Evolutionary conservation across 2,329 filamentous ascomycete species (phyloP), one percentile per base, ranked within the genome.

Genomic region (Calonectria henricotiae): DNA sequence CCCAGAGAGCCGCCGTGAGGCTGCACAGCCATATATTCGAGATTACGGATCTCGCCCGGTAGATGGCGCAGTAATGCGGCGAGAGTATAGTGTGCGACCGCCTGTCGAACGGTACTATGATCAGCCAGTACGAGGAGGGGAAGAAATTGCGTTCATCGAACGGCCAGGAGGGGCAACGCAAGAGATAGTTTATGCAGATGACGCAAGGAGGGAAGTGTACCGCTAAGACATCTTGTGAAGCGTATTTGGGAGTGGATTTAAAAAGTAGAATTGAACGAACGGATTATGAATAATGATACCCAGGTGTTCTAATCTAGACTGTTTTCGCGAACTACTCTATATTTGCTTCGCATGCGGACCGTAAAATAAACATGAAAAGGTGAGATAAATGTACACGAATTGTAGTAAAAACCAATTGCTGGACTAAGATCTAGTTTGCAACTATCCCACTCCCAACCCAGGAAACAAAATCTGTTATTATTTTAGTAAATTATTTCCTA

Each of bases 151-250:
- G 3, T 88, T 85, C 64, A 80, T 86, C 64, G 86, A 87, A 71
- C 81, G 80, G 54, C 84, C 85, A 17, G 80, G 81, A 62, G 81
- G 80, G 58, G 77, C 80, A 30, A 79, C 82, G 15, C 84, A 84
- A 54, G 85, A 86, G 41, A 81, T 86, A 30, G 80, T 85, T 23
- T 88, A 88, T 71, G 75, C 82, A n/a, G 83, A 86, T 46, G 82
- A 84, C 71, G 79, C 67, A 12, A 78, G 81, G 62, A 79, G 81
- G 69, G 80, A 82, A 44, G 71, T 82, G 20, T 84, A 84, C 68
- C 80, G 80, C 62, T 84, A 55, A 76, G 25, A 37, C 23, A 9
- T 41, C 8, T 1, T 3, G 7, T 15, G 6, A 7, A 15, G 9
- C 12, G 15, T 41, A 32, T 43, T 60, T 15, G 11, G 43, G 51